These are phyloP conservation scores for Xylariaceae sp. DNA, from an alignment of 2,329 filamentous ascomycete species.

Conservation along the genomic window DNA sequence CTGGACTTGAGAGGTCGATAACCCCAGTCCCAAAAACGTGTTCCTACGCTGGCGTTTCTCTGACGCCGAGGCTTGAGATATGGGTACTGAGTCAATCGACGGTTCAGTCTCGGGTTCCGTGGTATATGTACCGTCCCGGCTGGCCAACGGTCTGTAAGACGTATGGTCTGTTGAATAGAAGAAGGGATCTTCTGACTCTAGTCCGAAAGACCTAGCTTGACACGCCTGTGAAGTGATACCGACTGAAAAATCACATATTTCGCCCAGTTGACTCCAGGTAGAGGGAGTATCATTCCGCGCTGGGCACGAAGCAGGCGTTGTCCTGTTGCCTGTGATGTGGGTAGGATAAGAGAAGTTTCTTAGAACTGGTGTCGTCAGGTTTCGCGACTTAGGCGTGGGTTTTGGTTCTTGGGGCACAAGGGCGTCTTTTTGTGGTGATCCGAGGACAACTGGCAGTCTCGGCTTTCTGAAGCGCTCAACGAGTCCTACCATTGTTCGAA, in stretches of 20 bases:
- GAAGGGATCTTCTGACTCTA: conserved; percentile 29
- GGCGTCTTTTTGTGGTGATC: conserved; percentile 20
- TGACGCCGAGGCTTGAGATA: conserved; percentile 12
- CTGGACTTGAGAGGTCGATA: conserved; percentile 22
- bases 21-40: conserved; percentile 20
- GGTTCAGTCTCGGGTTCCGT: conserved; percentile 7
- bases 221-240: conserved; percentile 18
- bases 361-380: conserved; percentile 19
- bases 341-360: conserved; percentile 33
- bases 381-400: conserved; percentile 12
- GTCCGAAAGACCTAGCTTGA: conserved; percentile 16
- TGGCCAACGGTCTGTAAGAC: conserved; percentile 17
- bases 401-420: conserved; percentile 12
- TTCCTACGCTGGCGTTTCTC: conserved; percentile 27
- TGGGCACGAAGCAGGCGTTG: conserved; percentile 8
- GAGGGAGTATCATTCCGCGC: conserved; percentile 14
- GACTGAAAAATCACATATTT: conserved; percentile 29
- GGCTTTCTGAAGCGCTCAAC: conserved; percentile 28
- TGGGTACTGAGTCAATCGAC: conserved; percentile 5
- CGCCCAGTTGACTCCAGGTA: conserved; percentile 28
- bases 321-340: conserved; percentile 16
- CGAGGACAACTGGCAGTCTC: conserved; percentile 22
- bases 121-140: conserved; percentile 12
- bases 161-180: conserved; percentile 25
- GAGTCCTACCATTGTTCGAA: conserved; percentile 28